A percentile compares a stretch with the other conserved stretches of the same genome.
Evolutionary conservation across 768 basidiomycete genomes (phyloP).

Genomic region (Pleurotus cornucopiae): DNA sequence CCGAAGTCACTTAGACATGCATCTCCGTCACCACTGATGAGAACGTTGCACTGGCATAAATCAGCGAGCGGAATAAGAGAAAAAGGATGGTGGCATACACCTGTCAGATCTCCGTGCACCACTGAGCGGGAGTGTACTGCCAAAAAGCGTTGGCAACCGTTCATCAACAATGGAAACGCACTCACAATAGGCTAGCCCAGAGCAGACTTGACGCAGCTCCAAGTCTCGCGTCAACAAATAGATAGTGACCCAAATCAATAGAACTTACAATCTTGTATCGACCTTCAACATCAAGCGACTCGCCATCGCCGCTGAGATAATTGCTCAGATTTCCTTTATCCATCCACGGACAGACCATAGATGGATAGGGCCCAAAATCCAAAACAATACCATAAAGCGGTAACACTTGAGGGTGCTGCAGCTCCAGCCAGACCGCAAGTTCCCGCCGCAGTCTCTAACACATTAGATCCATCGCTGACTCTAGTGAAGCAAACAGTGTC

Average conservation of each 20-base stretch:
- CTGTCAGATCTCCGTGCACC: slow-evolving; percentile 30
- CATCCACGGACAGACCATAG: slow-evolving; percentile 30
- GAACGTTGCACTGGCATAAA: slow-evolving; percentile 25
- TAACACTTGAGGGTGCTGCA: slow-evolving; percentile 21
- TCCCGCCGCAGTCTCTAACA: slow-evolving; percentile 18
- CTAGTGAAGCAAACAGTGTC: background rate
- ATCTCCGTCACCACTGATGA: slow-evolving; percentile 26
- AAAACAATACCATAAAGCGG: slow-evolving; percentile 22
- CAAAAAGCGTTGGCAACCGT: background rate
- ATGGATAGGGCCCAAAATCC: slow-evolving; percentile 24
- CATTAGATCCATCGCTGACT: background rate
- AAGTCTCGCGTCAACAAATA: background rate
- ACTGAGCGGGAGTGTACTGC: slow-evolving; percentile 16
- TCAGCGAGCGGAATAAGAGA: background rate
- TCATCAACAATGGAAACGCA: background rate
- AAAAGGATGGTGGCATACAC: slow-evolving; percentile 15
- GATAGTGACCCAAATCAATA: background rate
- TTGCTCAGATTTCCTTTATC: slow-evolving; percentile 22
- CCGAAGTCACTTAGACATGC: slow-evolving; percentile 33
- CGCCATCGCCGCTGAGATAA: slow-evolving; percentile 16
- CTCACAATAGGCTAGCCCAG: slow-evolving; percentile 10
- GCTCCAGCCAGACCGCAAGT: slow-evolving; percentile 11
- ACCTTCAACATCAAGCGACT: slow-evolving; percentile 11
- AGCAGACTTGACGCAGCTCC: slow-evolving; percentile 4
- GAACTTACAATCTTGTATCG: slow-evolving; percentile 16